phyloP scores from a whole-genome alignment of 2,329 filamentous ascomycete genomes.

The Cytospora chrysosperma region DNA sequence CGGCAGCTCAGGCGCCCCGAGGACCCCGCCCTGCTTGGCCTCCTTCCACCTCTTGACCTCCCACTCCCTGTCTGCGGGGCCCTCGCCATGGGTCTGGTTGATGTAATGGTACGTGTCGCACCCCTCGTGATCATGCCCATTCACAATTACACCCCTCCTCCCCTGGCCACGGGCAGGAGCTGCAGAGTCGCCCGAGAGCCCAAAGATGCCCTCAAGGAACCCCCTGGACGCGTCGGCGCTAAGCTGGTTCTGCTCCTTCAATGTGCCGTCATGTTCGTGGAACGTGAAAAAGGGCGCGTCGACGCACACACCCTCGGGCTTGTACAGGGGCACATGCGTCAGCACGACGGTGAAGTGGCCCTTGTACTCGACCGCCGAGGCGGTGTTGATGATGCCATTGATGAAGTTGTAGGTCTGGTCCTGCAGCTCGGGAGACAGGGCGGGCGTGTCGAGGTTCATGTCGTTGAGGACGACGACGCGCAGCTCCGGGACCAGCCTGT shows the following conservation, averaged over 20 bases:
- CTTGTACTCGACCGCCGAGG: slow-evolving; percentile 58
- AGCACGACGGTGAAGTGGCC: slow-evolving; percentile 79
- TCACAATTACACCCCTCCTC: slow-evolving; percentile 75
- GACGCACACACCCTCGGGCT: slow-evolving; percentile 76
- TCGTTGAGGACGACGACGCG: slow-evolving; percentile 86
- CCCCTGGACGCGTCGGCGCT: slow-evolving; percentile 68
- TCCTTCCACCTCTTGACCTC: slow-evolving; percentile 49
- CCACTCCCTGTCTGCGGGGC: slow-evolving; percentile 46
- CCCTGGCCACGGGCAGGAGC: slow-evolving; percentile 64
- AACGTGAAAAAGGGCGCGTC: slow-evolving; percentile 84
- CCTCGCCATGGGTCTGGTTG: slow-evolving; percentile 55
- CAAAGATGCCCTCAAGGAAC: slow-evolving; percentile 82
- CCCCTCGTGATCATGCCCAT: slow-evolving; percentile 92
- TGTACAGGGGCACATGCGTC: slow-evolving; percentile 90
- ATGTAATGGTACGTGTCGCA: slow-evolving; percentile 87
- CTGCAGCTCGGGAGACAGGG: slow-evolving; percentile 65
- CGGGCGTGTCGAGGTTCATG: slow-evolving; percentile 89
- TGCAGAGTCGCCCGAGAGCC: slow-evolving; percentile 63
- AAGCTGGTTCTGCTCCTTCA: slow-evolving; percentile 91
- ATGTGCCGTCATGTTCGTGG: slow-evolving; percentile 63
- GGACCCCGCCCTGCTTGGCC: slow-evolving; percentile 42
- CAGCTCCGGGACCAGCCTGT: slow-evolving; percentile 62
- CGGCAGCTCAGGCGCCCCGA: slow-evolving; percentile 46
- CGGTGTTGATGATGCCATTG: slow-evolving; percentile 64
- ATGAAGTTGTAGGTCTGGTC: slow-evolving; percentile 75